phyloP scores from a whole-genome alignment of 257 asterid species.

The Lithospermum erythrorhizon region DNA sequence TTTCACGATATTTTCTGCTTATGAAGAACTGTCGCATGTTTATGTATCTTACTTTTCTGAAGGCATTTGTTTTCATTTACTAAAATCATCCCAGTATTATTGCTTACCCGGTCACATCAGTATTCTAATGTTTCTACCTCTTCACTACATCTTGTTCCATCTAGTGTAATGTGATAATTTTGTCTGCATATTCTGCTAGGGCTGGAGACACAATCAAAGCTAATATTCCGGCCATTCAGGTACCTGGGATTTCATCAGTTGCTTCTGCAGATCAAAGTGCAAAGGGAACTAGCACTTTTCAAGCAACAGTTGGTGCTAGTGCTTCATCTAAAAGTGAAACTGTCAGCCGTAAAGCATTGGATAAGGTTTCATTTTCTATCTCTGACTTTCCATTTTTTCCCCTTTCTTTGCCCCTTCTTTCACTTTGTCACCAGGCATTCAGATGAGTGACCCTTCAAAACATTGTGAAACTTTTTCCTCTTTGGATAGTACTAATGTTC shows the following conservation, averaged over 20 bases:
- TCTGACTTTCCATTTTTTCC: constrained; percentile 10
- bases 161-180: not conserved
- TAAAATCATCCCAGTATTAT: not conserved
- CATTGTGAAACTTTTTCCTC: too few species aligned
- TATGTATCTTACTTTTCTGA: not conserved
- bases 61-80: not conserved
- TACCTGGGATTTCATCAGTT: constrained; percentile 19
- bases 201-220: constrained; percentile 23
- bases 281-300: constrained; percentile 30
- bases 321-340: constrained; percentile 49
- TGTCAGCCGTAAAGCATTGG: constrained; percentile 86
- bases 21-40: not conserved
- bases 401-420: not conserved
- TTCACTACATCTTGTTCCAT: not conserved
- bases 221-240: constrained; percentile 26
- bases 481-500: too few species aligned
- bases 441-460: too few species aligned
- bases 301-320: constrained; percentile 27
- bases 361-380: constrained; percentile 47
- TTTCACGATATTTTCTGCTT: too few species aligned
- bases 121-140: not conserved
- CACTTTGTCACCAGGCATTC: too few species aligned
- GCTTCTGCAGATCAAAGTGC: constrained; percentile 29
- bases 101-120: not conserved
- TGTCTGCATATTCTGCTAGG: constrained; percentile 27